These are phyloP conservation scores for Penicillium tannophilum DNA, from an alignment of 495 filamentous ascomycete genomes.

Conservation along the genomic window DNA sequence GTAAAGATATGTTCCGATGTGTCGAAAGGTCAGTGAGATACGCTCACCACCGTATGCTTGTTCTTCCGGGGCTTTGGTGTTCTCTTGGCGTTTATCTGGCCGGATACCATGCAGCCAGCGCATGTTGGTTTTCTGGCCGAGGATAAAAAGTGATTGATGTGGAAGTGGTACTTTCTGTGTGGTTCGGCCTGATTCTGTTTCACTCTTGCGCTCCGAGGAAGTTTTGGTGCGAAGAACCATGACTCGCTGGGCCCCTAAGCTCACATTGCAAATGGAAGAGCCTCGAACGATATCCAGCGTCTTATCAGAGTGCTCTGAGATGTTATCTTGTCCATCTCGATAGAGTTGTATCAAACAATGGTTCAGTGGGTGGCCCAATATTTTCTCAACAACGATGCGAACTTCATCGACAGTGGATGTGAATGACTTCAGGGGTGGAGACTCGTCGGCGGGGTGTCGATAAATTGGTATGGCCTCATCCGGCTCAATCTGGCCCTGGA, in stretches of 20 bases:
- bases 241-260: conserved; percentile 84
- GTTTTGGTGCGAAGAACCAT: conserved; percentile 91
- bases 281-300: conserved; percentile 85
- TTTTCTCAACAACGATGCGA: conserved; percentile 63
- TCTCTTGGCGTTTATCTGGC: conserved; percentile 72
- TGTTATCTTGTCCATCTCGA: conserved; percentile 86
- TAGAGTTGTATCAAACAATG: conserved; percentile 94
- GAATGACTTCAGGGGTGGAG: conserved; percentile 75
- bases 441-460: conserved; percentile 90
- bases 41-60: conserved; percentile 71
- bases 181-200: conserved; percentile 40
- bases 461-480: conserved; percentile 89
- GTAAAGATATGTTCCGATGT: conserved; percentile 83
- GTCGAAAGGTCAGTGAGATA: conserved; percentile 90
- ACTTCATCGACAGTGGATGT: conserved; percentile 70
- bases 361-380: conserved; percentile 81
- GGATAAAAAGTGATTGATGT: conserved; percentile 83
- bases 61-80: conserved; percentile 69
- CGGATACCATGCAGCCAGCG: conserved; percentile 89
- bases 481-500: conserved; percentile 70
- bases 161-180: conserved; percentile 74
- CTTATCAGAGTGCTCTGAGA: conserved; percentile 97
- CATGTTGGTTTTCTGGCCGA: conserved; percentile 80
- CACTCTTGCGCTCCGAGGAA: conserved; percentile 27
- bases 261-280: conserved; percentile 88